Conservation (phyloP, 2,329 filamentous ascomycete genomes). For the Paecilomyces niveus region DNA sequence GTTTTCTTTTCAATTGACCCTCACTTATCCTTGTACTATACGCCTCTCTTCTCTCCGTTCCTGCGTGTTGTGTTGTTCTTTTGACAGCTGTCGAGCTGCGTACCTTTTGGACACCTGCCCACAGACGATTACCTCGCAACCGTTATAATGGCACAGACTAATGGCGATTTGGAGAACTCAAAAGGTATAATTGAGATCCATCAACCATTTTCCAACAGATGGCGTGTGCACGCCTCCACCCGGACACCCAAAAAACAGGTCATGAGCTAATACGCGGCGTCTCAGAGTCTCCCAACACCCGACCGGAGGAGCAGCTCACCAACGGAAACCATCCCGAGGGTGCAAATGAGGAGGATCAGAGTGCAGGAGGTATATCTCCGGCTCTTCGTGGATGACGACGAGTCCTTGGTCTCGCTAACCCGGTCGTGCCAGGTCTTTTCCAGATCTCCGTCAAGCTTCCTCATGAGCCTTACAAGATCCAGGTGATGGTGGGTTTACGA, state of each 20-base stretch:
- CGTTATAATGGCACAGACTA: constrained; percentile 32
- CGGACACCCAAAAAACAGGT: neutral
- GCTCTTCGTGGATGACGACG: neutral
- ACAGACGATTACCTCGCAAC: constrained; percentile 1
- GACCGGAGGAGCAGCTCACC: constrained; percentile 20
- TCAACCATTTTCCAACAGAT: constrained; percentile 5
- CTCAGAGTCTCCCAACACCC: constrained; percentile 23
- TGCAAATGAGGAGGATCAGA: constrained; percentile 26
- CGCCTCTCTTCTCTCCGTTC: constrained; percentile 2
- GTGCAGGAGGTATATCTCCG: constrained; percentile 24
- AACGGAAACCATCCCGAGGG: constrained; percentile 29
- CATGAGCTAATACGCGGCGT: constrained; percentile 9
- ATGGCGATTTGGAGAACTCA: constrained; percentile 32
- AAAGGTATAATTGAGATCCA: constrained; percentile 23
- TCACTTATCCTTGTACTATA: constrained; percentile 6
- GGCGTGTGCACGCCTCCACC: neutral
- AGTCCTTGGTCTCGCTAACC: neutral
- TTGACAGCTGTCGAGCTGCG: constrained; percentile 10
- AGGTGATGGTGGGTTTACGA: constrained; percentile 66
- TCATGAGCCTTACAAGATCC: constrained; percentile 68
- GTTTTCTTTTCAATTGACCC: constrained; percentile 3
- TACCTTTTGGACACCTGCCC: neutral
- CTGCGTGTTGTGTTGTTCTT: constrained; percentile 11
- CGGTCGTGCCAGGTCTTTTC: constrained; percentile 48
- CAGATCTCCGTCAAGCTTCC: constrained; percentile 75